phyloP scores from a whole-genome alignment of 306 rosid species.

The Lathyrus tuberosus region DNA sequence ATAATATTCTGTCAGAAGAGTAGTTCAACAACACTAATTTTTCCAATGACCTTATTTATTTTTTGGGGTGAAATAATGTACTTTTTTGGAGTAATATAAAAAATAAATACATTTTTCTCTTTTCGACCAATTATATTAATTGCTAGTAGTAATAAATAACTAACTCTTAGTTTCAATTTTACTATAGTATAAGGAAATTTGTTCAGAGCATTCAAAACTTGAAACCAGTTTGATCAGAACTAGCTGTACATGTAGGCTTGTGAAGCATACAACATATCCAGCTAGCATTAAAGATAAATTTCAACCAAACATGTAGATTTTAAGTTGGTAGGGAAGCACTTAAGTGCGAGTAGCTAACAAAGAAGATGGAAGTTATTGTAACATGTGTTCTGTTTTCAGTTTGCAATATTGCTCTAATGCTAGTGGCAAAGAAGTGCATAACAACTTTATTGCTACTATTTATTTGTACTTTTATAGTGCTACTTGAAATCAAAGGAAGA shows the following conservation, averaged over 20 bases:
- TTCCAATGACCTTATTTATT: constrained; percentile 29
- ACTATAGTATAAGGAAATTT: not conserved
- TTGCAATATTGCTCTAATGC: constrained; percentile 3
- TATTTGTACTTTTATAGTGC: not conserved
- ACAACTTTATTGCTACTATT: not conserved
- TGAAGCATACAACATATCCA: constrained; percentile 20
- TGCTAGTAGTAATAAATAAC: too few relatives aligned
- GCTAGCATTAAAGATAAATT: constrained; percentile 17
- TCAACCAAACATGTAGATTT: constrained; percentile 28
- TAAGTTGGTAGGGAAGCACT: constrained; percentile 43
- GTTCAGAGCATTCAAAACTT: constrained; percentile 28
- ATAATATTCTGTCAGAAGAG: constrained; percentile 48
- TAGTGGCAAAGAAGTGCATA: constrained; percentile 29
- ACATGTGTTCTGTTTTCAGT: constrained; percentile 36
- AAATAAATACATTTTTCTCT: constrained; percentile 35
- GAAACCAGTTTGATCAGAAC: constrained; percentile 1
- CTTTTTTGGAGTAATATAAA: constrained; percentile 18
- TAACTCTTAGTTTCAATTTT: not conserved
- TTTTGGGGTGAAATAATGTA: not conserved
- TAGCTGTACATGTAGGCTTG: constrained; percentile 32
- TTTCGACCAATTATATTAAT: constrained; percentile 40
- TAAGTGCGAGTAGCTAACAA: constrained; percentile 34
- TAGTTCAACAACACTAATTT: constrained; percentile 37
- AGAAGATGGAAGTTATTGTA: constrained; percentile 36
- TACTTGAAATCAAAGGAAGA: constrained; percentile 25